Conservation (phyloP, 177 flowering plant species). For the Telopea speciosissima region DNA sequence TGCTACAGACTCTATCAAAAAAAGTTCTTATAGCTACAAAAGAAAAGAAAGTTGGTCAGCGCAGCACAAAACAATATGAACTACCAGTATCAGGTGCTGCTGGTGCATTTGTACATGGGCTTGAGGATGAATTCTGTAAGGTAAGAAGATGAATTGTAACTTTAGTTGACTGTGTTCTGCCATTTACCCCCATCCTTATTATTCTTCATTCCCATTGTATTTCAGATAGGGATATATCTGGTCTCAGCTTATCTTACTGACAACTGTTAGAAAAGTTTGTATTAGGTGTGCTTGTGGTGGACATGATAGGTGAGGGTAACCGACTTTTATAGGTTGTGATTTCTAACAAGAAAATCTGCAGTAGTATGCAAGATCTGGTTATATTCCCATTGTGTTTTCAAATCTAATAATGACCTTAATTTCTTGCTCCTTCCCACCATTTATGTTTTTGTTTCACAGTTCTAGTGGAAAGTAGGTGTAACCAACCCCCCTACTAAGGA, state of each 20-base stretch:
- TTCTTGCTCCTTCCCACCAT: background rate
- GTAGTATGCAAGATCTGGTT: background rate
- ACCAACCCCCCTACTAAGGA: too few relatives aligned
- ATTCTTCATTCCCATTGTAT: background rate
- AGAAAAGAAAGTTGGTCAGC: conserved; percentile 27
- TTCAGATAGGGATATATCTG: background rate
- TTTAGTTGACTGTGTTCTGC: background rate
- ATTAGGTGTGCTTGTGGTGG: background rate
- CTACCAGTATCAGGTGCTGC: conserved; percentile 46
- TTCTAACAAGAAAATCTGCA: too few relatives aligned
- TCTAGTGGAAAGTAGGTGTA: too few relatives aligned
- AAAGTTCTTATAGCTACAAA: conserved; percentile 35
- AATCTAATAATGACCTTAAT: background rate
- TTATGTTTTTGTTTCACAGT: too few relatives aligned
- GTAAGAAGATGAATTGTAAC: conserved; percentile 22
- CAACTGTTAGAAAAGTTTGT: background rate
- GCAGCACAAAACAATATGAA: conserved; percentile 20
- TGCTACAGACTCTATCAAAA: conserved; percentile 69
- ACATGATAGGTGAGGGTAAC: background rate
- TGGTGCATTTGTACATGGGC: conserved; percentile 79
- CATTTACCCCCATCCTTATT: background rate
- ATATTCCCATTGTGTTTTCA: background rate
- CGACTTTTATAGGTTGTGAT: background rate
- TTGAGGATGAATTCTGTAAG: conserved; percentile 89
- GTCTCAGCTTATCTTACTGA: too few relatives aligned